Conservation (phyloP, 2,329 filamentous ascomycete genomes). For the Aspergillus amoenus region DNA sequence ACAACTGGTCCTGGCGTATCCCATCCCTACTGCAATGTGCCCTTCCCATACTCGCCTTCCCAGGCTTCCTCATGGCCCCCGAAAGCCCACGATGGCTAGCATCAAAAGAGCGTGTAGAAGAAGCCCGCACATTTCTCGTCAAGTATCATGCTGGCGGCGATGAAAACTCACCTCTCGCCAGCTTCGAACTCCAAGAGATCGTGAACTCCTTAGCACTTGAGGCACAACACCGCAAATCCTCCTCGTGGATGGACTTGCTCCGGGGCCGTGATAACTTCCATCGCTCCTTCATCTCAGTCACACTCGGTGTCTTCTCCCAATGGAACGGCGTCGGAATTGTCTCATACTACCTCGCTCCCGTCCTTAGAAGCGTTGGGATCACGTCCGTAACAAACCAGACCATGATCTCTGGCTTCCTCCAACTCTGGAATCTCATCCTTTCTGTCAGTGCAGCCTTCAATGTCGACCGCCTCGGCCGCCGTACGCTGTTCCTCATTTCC, state of each 20-base stretch:
- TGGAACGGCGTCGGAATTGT: neutral
- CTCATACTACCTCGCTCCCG: neutral
- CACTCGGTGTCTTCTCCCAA: neutral
- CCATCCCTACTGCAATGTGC: constrained; percentile 28
- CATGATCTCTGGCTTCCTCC: neutral
- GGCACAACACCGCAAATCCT: neutral
- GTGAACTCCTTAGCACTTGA: neutral
- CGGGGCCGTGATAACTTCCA: neutral
- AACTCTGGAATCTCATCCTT: neutral
- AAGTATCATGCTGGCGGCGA: constrained; percentile 18
- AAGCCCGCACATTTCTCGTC: constrained; percentile 55
- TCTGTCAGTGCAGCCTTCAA: neutral
- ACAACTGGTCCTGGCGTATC: constrained; percentile 7
- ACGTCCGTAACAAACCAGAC: neutral
- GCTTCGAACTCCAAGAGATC: neutral
- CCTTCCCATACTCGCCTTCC: constrained; percentile 58
- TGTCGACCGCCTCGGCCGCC: neutral
- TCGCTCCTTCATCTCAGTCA: neutral
- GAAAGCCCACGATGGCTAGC: constrained; percentile 67
- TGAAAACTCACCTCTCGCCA: neutral
- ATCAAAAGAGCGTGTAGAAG: constrained; percentile 63
- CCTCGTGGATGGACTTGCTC: neutral
- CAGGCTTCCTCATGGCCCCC: constrained; percentile 59
- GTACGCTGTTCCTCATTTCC: constrained; percentile 5
- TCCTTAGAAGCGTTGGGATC: neutral